Evolutionary conservation across 352 stramenopile genomes (phyloP).

Genomic region (Globisporangium radiosum): DNA sequence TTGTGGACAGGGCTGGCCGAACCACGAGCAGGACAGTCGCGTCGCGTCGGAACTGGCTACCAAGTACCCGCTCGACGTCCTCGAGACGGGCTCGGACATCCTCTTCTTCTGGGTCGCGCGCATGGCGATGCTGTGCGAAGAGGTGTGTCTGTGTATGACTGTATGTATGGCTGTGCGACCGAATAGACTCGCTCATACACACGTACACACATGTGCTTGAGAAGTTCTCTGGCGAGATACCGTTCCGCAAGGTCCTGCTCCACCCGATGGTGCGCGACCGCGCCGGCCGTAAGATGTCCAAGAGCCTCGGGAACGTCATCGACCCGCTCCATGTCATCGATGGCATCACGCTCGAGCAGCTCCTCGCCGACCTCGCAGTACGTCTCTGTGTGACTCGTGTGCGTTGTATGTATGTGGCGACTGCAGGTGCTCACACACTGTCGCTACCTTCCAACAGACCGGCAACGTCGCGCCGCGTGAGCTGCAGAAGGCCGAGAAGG

Average conservation of each 20-base stretch:
- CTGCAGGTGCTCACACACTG: neutral
- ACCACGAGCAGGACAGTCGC: slow-evolving; percentile 50
- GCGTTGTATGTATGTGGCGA: neutral
- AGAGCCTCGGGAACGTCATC: slow-evolving; percentile 99
- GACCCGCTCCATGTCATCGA: slow-evolving; percentile 98
- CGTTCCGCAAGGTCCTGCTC: slow-evolving; percentile 98
- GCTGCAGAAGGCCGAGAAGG: slow-evolving; percentile 94
- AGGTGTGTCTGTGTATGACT: slow-evolving; percentile 47
- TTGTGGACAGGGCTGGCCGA: slow-evolving; percentile 92
- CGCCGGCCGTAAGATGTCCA: slow-evolving; percentile 99
- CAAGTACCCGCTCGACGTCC: slow-evolving; percentile 62
- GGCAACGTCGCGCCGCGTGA: slow-evolving; percentile 85
- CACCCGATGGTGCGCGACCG: slow-evolving; percentile 99
- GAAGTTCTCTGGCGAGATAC: slow-evolving; percentile 90
- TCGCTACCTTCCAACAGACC: slow-evolving; percentile 19
- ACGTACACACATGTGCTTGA: too few species aligned
- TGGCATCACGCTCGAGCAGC: slow-evolving; percentile 90
- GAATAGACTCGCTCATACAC: neutral
- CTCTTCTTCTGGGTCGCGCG: slow-evolving; percentile 99
- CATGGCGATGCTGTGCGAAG: slow-evolving; percentile 99
- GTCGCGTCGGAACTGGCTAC: slow-evolving; percentile 20
- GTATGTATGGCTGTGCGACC: neutral
- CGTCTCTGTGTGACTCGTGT: neutral
- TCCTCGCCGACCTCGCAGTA: slow-evolving; percentile 91
- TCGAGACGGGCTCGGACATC: slow-evolving; percentile 96